phyloP scores from a whole-genome alignment of 2,329 filamentous ascomycete species.

The Alternaria burnsii region DNA sequence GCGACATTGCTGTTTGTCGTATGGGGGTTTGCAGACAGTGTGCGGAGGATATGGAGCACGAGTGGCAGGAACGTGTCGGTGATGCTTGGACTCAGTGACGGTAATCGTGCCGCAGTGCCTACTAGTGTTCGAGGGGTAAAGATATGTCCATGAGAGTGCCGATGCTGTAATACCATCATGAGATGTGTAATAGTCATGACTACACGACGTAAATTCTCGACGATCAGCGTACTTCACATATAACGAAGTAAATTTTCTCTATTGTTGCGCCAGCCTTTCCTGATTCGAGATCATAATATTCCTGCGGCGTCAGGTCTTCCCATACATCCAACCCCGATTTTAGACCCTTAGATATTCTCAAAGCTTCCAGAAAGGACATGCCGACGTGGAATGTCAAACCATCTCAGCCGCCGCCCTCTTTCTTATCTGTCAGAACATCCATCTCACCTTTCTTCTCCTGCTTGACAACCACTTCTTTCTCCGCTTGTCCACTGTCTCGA shows the following conservation, averaged over 20 bases:
- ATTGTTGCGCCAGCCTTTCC: not conserved
- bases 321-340: not conserved
- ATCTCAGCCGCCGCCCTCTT: not conserved
- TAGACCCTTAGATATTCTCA: not conserved
- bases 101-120: rapidly evolving
- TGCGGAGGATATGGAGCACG: constrained; percentile 27
- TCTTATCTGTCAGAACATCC: not conserved
- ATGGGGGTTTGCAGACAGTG: constrained; percentile 29
- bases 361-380: not conserved
- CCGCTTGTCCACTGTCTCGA: not conserved
- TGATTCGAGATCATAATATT: not conserved
- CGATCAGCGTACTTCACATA: not conserved
- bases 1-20: constrained; percentile 29
- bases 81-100: constrained; percentile 3
- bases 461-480: not conserved
- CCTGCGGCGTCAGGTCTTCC: not conserved
- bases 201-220: not conserved
- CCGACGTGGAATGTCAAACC: not conserved
- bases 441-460: not conserved
- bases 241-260: not conserved
- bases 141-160: not conserved
- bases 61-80: constrained; percentile 23
- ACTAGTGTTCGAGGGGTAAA: not conserved
- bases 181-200: not conserved
- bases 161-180: not conserved